These are phyloP conservation scores for Penicillium goetzii DNA, from an alignment of 495 filamentous ascomycete genomes.

Conservation along the genomic window DNA sequence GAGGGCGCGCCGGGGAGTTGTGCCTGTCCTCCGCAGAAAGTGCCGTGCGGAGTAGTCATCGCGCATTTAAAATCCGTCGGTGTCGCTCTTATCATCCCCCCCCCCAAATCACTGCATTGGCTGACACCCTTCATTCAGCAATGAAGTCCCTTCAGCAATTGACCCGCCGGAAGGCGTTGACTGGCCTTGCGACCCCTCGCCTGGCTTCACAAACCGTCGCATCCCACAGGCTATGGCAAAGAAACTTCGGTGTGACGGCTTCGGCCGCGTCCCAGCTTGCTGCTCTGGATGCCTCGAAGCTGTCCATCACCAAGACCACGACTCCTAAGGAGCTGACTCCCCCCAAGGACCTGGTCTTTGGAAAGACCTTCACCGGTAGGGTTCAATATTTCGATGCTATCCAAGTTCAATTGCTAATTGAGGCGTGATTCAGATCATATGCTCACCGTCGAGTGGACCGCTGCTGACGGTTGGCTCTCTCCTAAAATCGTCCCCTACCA, in stretches of 20 bases:
- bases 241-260: conserved; percentile 63
- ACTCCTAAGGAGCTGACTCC: conserved; percentile 74
- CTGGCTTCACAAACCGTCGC: conserved; percentile 32
- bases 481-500: conserved; percentile 90
- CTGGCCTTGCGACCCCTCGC: conserved; percentile 32
- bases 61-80: conserved; percentile 31
- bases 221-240: conserved; percentile 40
- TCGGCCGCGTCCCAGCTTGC: conserved; percentile 56
- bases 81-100: conserved; percentile 13
- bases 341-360: conserved; percentile 82
- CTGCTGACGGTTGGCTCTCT: conserved; percentile 74
- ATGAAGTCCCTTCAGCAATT: conserved; percentile 51
- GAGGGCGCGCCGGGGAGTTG: conserved; percentile 36
- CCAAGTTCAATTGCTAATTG: conserved; percentile 24
- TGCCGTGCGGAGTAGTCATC: conserved; percentile 30
- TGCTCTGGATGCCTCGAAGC: conserved; percentile 74
- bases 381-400: neutral
- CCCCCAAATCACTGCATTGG: conserved; percentile 4
- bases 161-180: conserved; percentile 41
- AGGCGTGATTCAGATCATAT: conserved; percentile 76
- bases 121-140: conserved; percentile 21
- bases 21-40: conserved; percentile 34
- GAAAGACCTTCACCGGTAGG: conserved; percentile 82
- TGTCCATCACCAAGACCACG: conserved; percentile 71
- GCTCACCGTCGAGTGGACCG: conserved; percentile 93